Base-by-base conservation (phyloP, 2,329 filamentous ascomycete genomes). In the Neopestalotiopsis sp. region DNA sequence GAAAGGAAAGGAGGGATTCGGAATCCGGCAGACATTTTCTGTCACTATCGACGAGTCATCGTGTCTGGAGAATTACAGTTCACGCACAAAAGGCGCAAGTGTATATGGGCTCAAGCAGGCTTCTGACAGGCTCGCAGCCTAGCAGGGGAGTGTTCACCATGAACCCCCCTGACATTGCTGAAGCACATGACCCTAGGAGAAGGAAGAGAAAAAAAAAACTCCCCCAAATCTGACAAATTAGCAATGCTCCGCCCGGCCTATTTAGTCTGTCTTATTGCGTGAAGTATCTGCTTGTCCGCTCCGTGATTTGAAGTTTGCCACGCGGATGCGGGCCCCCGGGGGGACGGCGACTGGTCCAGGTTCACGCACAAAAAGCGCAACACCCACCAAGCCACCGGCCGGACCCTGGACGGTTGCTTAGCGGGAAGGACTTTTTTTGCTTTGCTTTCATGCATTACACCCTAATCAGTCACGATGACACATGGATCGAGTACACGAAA, bases 301-400 rank as follows among this genome's bases (percentile, higher is more conserved):
- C 59, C 24, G 10, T 28, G n/a, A 28, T 32, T 62, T 13, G 5
- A 14, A 17, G 20, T 24, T 28, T 20, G 66, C 38, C 40, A 32
- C 49, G 40, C 5, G 42, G 45, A 3, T 4, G 4, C n/a, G 30
- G 45, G 64, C 40, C 40, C 45, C 57, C 24, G 34, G 34, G 34
- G 34, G 20, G 14, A 59, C 28, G n/a, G 45, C 24, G 20, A 52
- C 49, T 67, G 66, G 66, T 45, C 24, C 28, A 34, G 58, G 66
- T 45, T 67, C 38, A 67, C 66, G 66, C 66, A 67, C 28, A 63
- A 67, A 62, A 10, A 56, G 58, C 66, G 66, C 66, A 63, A 12
- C 45, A 2, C 66, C 32, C 57, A n/a, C 30, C 4, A 38, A 38
- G 34, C 10, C 59, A 17, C 30, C 59, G 59, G 28, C 17, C 14